Evolutionary conservation across 2,329 filamentous ascomycete species (phyloP).

Genomic region (Fusarium pseudocircinatum): DNA sequence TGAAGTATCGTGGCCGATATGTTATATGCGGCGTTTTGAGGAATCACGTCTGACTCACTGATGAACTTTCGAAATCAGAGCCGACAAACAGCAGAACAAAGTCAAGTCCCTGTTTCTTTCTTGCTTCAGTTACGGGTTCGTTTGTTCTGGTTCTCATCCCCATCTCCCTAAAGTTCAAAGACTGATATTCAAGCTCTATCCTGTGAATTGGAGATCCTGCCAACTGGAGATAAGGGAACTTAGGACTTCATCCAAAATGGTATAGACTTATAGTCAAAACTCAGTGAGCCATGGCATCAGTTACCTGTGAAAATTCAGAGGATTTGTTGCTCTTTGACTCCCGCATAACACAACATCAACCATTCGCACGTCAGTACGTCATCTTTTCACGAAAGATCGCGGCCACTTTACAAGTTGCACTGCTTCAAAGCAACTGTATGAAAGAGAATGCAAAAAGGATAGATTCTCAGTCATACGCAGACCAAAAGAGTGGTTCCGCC

Average conservation of each 20-base stretch:
- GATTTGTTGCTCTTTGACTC: not conserved
- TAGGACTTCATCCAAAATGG: not conserved
- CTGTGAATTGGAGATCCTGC: not conserved
- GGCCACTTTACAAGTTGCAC: not conserved
- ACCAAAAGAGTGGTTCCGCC: constrained; percentile 9
- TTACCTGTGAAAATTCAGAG: no score
- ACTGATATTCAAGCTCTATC: not conserved
- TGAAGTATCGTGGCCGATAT: no score
- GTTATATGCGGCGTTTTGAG: no score
- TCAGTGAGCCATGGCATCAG: rapidly evolving
- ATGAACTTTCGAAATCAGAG: no score
- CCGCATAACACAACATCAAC: not conserved
- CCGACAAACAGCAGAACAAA: no score
- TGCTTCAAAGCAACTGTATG: rapidly evolving
- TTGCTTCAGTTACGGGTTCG: no score
- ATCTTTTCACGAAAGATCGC: rapidly evolving
- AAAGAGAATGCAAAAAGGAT: not conserved
- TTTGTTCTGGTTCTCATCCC: no score
- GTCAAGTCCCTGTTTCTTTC: no score
- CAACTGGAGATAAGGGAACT: not conserved
- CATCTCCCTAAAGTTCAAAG: no score
- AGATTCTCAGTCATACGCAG: rapidly evolving
- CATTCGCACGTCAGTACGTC: rapidly evolving
- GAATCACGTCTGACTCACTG: no score
- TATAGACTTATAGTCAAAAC: not conserved